phyloP scores from a whole-genome alignment of 805 yeast genomes.

The Clavispora asparagi region DNA sequence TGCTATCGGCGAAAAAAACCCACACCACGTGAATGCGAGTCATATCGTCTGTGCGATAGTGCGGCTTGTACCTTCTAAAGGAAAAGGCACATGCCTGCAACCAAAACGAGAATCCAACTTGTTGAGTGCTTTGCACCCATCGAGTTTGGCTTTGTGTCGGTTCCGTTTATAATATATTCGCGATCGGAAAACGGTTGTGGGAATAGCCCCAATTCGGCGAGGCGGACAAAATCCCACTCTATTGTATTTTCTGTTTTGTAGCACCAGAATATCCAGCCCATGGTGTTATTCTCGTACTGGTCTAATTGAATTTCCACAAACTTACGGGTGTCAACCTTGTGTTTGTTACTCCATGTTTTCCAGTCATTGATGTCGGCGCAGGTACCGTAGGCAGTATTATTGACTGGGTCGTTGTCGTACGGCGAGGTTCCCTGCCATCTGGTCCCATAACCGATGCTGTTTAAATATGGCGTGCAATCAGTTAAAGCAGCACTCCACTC shows the following conservation, averaged over 20 bases:
- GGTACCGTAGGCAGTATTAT: constrained; percentile 27
- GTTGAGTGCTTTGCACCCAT: not conserved
- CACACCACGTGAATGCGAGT: not conserved
- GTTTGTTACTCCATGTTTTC: constrained; percentile 26
- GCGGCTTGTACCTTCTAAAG: not conserved
- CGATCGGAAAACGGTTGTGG: constrained; percentile 50
- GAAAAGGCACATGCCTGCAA: not conserved
- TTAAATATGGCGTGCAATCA: constrained; percentile 31
- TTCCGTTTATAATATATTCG: constrained; percentile 28
- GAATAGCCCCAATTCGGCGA: constrained; percentile 47
- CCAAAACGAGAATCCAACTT: not conserved
- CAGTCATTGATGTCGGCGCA: constrained; percentile 43
- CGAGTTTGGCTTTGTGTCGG: constrained; percentile 21
- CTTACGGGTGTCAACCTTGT: constrained; percentile 43
- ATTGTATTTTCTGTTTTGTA: constrained; percentile 61
- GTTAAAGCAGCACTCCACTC: constrained; percentile 66
- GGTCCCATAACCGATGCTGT: constrained; percentile 8
- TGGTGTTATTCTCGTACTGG: constrained; percentile 37
- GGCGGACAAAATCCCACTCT: constrained; percentile 60
- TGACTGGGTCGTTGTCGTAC: constrained; percentile 7
- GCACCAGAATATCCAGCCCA: constrained; percentile 71
- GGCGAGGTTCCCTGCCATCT: constrained; percentile 13
- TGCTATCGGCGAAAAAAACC: not conserved
- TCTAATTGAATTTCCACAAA: constrained; percentile 60
- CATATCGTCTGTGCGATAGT: not conserved